Base-by-base conservation (phyloP, 1,139 yeast species). In the Nadsonia starkeyi-henricii region DNA sequence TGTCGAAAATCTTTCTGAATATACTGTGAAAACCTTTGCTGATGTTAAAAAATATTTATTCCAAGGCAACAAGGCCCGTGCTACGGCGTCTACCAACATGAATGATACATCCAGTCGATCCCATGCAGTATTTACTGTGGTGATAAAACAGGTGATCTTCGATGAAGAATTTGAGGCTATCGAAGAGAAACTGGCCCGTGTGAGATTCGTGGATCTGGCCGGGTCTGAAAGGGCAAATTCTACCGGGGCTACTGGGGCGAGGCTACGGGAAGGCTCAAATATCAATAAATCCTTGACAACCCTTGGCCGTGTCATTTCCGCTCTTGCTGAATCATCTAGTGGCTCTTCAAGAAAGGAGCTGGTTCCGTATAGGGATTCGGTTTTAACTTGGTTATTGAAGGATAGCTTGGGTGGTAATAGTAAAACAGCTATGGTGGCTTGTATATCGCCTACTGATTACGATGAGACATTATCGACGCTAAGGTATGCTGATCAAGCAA, bases 221-320 rank as follows among this genome's bases (percentile, higher is more conserved):
- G 95, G 95, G 0, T 80, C 89, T 0, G 95, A 84, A 59, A 68
- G 91, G 51, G 76, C 81, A 7, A 62, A 68, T 19, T 72, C 79
- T 19, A 77, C 85, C 0, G 84, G 84, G 26, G 73, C 82, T 1
- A 75, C 73, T 21, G 86, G 85, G 2, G 75, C 74, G 13, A 67
- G 93, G 47, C 70, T 82, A 48, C 74, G 78, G 54, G 95, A 85
- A 61, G 94, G 94, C 1, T 71, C 79, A 3, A 76, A 78, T 52
- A 84, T 85, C 57, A 85, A 84, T 64, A 79, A 80, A 59, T 81
- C 89, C 0, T 66, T 84, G 49, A 79, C 89, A 0, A 83, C 86
- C 0, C 67, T 84, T 20, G 94, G 95, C 0, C 66, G 94, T 46
- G 85, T 86, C 28, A 78, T 84, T 41, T 78, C 81, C 33, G 62